These are phyloP conservation scores for Phaeosphaeria sp. DNA, from an alignment of 2,329 filamentous ascomycete species.

Conservation along the genomic window DNA sequence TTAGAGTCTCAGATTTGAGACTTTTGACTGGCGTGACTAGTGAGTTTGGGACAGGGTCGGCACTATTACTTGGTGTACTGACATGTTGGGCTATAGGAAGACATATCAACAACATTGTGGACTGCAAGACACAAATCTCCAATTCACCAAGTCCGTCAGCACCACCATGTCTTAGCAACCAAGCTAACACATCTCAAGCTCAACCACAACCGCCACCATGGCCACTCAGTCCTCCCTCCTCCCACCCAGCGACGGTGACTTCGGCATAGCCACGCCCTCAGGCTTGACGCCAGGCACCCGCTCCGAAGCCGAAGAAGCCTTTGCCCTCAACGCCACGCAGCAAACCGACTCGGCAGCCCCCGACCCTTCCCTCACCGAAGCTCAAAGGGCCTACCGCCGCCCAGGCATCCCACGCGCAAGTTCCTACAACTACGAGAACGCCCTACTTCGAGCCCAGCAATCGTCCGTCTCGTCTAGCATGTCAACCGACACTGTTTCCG, in stretches of 20 bases:
- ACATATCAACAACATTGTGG: background rate
- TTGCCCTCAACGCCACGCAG: slow-evolving; percentile 34
- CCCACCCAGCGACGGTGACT: slow-evolving; percentile 27
- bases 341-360: slow-evolving; percentile 48
- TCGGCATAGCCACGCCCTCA: slow-evolving; percentile 37
- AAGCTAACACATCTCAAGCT: background rate
- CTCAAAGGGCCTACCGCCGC: slow-evolving; percentile 35
- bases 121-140: background rate
- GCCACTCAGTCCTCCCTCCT: slow-evolving; percentile 8
- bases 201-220: background rate
- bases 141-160: background rate
- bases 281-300: slow-evolving; percentile 45
- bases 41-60: background rate
- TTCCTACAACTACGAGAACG: slow-evolving; percentile 41
- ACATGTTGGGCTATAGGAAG: background rate
- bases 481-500: slow-evolving; percentile 19
- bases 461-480: slow-evolving; percentile 33
- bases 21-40: background rate
- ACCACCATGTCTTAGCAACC: background rate
- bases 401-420: slow-evolving; percentile 31
- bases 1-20: background rate
- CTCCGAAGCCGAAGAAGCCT: slow-evolving; percentile 43
- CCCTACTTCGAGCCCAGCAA: slow-evolving; percentile 30
- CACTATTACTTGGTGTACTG: no score
- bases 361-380: slow-evolving; percentile 33